Percentiles rank a stretch among this genome's conserved stretches.
These are phyloP conservation scores for Aspergillus haitiensis DNA, from an alignment of 495 filamentous ascomycete genomes.

Conservation along the genomic window DNA sequence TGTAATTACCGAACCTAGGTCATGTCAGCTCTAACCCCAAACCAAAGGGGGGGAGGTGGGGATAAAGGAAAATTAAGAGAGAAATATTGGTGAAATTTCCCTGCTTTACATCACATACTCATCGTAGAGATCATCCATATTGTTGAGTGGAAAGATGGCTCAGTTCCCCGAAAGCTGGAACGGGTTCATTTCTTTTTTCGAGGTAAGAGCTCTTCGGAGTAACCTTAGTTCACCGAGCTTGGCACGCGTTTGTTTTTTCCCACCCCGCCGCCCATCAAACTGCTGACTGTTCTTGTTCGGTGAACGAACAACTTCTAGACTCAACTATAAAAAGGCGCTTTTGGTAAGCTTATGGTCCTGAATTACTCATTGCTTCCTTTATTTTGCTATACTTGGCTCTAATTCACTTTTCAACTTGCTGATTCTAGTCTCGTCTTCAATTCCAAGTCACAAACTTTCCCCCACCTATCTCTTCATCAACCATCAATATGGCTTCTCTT, in stretches of 20 bases:
- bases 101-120: slow-evolving; percentile 53
- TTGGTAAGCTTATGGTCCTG: too few relatives aligned
- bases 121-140: slow-evolving; percentile 83
- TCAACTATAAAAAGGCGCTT: slow-evolving; percentile 10
- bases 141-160: slow-evolving; percentile 23
- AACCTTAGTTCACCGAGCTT: slow-evolving; percentile 28
- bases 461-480: slow-evolving; percentile 7
- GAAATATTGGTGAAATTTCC: neutral
- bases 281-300: slow-evolving; percentile 11
- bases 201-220: slow-evolving; percentile 18
- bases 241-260: slow-evolving; percentile 25
- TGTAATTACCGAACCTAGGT: slow-evolving; percentile 90
- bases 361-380: slow-evolving; percentile 1
- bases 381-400: neutral
- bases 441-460: neutral
- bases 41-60: neutral
- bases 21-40: slow-evolving; percentile 24
- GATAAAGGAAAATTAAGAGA: neutral
- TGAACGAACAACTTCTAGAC: neutral
- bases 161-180: slow-evolving; percentile 18
- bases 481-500: slow-evolving; percentile 56
- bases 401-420: neutral
- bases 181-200: slow-evolving; percentile 26
- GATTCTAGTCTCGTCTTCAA: neutral
- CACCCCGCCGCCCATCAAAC: slow-evolving; percentile 14